phyloP scores from a whole-genome alignment of 441 rosid genomes.

The Corymbia citriodora region DNA sequence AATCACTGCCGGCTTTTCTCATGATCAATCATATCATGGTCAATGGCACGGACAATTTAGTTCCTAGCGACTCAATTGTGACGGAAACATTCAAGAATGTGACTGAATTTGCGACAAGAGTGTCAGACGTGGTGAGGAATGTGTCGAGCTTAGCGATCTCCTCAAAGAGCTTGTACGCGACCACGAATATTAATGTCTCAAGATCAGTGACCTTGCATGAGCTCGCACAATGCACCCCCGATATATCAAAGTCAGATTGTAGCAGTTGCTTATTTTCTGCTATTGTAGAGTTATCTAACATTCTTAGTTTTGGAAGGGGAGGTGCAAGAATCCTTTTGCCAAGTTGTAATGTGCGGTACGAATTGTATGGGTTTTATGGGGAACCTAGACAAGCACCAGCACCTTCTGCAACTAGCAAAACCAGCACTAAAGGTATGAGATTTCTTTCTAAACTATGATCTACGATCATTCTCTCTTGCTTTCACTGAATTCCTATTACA shows the following conservation, averaged over 20 bases:
- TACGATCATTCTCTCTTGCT: not conserved
- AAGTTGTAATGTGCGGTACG: not conserved
- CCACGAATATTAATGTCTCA: not conserved
- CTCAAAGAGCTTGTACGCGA: not conserved
- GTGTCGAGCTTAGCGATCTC: not conserved
- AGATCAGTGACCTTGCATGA: not conserved
- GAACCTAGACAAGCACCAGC: not conserved
- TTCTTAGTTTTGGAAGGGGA: not conserved
- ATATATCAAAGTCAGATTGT: not conserved
- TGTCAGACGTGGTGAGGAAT: not conserved
- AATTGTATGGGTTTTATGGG: not conserved
- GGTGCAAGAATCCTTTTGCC: not conserved
- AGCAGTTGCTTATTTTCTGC: not conserved
- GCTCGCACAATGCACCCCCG: not conserved
- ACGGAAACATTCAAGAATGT: not conserved
- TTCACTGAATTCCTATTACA: not conserved
- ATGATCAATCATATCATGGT: not conserved
- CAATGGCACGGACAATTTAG: not conserved
- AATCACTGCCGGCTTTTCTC: not conserved
- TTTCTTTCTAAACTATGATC: not conserved
- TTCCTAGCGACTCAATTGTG: not conserved
- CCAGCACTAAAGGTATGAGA: not conserved
- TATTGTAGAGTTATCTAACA: fast-evolving
- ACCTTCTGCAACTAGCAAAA: not conserved
- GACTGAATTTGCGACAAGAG: not conserved